A percentile compares a stretch with the other conserved stretches of the same genome.
Evolutionary conservation across 768 basidiomycete genomes (phyloP).

Genomic region (Kwoniella sp.): DNA sequence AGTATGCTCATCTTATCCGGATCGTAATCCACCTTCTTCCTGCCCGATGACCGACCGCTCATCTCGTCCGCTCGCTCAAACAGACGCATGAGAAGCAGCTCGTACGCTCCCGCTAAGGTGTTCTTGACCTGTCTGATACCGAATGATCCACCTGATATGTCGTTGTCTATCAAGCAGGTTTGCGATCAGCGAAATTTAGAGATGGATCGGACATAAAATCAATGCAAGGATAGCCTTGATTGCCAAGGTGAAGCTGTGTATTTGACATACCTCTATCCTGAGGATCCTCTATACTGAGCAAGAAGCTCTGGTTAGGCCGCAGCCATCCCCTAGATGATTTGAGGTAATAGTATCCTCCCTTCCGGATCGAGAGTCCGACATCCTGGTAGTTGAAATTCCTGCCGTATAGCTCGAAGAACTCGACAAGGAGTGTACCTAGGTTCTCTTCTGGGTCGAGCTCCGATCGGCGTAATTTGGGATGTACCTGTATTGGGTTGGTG

Average conservation of each 20-base stretch:
- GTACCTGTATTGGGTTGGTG: constrained; percentile 65
- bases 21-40: constrained; percentile 33
- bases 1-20: constrained; percentile 73
- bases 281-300: constrained; percentile 91
- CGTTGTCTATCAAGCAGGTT: constrained; percentile 68
- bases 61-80: constrained; percentile 69
- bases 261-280: constrained; percentile 70
- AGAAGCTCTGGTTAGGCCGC: constrained; percentile 59
- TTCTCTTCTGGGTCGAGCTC: constrained; percentile 87
- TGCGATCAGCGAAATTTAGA: neutral
- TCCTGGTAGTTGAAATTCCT: constrained; percentile 86
- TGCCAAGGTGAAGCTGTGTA: too few relatives aligned
- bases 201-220: neutral
- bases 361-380: constrained; percentile 81
- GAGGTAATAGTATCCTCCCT: constrained; percentile 85
- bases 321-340: constrained; percentile 81
- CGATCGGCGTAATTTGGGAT: constrained; percentile 85
- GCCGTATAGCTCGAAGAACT: constrained; percentile 97
- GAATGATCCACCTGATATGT: constrained; percentile 87
- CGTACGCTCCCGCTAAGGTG: constrained; percentile 75
- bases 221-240: constrained; percentile 10
- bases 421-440: constrained; percentile 89
- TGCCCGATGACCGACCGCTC: constrained; percentile 63
- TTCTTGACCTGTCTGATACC: constrained; percentile 77
- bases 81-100: constrained; percentile 70